Evolutionary conservation across 2,329 filamentous ascomycete species (phyloP).

Genomic region (Alternaria sp.): DNA sequence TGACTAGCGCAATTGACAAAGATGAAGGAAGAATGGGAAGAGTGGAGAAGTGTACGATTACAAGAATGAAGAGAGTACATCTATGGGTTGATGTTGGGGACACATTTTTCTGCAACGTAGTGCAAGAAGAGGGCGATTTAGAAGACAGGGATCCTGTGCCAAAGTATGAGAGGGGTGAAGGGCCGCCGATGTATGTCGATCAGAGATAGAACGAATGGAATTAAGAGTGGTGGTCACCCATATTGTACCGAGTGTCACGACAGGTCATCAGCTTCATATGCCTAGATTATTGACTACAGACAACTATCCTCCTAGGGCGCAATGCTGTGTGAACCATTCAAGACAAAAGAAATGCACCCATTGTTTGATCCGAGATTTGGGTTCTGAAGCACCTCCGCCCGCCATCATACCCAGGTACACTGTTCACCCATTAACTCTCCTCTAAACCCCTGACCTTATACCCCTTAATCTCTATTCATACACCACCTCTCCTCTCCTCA

Average conservation of each 20-base stretch:
- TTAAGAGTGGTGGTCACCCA: neutral
- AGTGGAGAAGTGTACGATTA: constrained; percentile 17
- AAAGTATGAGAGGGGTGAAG: constrained; percentile 23
- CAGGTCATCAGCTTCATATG: neutral
- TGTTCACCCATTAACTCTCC: neutral
- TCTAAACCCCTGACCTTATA: neutral
- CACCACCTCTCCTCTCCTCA: neutral
- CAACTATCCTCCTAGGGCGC: too few relatives aligned
- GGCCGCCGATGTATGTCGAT: constrained; percentile 21
- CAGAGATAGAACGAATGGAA: neutral
- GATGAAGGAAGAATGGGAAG: constrained; percentile 24
- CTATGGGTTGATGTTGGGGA: constrained; percentile 29
- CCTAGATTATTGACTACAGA: neutral
- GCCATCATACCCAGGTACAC: neutral
- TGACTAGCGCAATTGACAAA: constrained; percentile 23
- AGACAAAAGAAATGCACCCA: neutral
- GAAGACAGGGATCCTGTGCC: constrained; percentile 22
- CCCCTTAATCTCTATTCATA: neutral
- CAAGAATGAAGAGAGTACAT: constrained; percentile 17
- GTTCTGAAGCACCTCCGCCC: neutral
- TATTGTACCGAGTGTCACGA: neutral
- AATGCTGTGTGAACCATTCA: neutral
- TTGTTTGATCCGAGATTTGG: neutral
- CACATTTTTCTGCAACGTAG: constrained; percentile 1
- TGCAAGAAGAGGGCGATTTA: constrained; percentile 1